Evolutionary conservation across 305 asterid species (phyloP).

Genomic region (Solanum hybrid): DNA sequence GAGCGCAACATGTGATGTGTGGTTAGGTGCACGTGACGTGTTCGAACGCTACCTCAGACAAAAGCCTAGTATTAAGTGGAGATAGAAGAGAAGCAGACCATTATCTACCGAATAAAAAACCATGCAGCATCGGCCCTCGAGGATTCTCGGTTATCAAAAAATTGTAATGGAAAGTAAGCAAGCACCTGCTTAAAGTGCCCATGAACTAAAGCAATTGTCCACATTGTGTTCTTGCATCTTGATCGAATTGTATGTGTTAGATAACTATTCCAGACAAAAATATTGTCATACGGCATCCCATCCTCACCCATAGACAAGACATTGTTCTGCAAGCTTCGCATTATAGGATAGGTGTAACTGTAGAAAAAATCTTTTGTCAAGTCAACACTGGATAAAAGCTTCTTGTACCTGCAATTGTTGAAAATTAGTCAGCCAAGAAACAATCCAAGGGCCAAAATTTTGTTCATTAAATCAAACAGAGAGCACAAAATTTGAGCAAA

Average conservation of each 20-base stretch:
- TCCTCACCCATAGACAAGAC: constrained; percentile 57
- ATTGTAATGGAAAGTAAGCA: background rate
- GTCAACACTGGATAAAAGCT: constrained; percentile 94
- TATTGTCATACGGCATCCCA: constrained; percentile 87
- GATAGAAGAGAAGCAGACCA: background rate
- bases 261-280: constrained; percentile 96
- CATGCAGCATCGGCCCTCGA: background rate
- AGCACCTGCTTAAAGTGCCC: constrained; percentile 93
- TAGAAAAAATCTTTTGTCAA: constrained; percentile 92
- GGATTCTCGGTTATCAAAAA: background rate
- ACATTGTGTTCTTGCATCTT: constrained; percentile 79
- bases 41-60: background rate
- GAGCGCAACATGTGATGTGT: background rate
- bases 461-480: background rate
- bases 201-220: constrained; percentile 96
- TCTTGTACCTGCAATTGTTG: constrained; percentile 76
- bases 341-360: constrained; percentile 88
- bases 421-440: constrained; percentile 14
- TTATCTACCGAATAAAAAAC: background rate
- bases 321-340: constrained; percentile 89
- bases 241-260: constrained; percentile 76
- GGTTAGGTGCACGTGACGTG: background rate
- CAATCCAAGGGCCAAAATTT: background rate
- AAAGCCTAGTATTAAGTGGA: background rate
- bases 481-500: background rate